Evolutionary conservation across 2,329 filamentous ascomycete genomes (phyloP).

Genomic region (Aspergillus puulaauensis): DNA sequence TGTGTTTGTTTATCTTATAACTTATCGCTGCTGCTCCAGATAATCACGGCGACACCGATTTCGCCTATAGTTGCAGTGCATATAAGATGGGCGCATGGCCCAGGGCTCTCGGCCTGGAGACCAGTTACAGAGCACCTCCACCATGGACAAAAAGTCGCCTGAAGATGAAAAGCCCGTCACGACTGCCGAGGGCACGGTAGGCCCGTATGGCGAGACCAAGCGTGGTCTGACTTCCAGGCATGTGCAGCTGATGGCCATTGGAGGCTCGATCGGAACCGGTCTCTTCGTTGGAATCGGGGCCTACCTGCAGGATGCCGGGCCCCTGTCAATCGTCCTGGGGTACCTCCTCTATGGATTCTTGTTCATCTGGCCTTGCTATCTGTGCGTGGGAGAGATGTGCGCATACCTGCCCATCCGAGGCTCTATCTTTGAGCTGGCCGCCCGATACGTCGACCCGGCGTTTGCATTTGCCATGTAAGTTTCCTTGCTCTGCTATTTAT

Average conservation of each 20-base stretch:
- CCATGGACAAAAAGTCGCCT: slow-evolving; percentile 27
- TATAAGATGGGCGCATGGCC: background rate
- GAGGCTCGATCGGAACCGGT: slow-evolving; percentile 20
- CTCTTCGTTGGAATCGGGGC: slow-evolving; percentile 38
- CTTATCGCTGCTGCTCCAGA: background rate
- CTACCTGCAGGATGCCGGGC: slow-evolving; percentile 33
- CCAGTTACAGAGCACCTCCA: background rate
- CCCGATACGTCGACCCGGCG: slow-evolving; percentile 50
- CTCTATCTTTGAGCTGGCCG: slow-evolving; percentile 47
- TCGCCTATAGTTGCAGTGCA: background rate
- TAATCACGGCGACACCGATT: background rate
- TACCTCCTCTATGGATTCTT: slow-evolving; percentile 36
- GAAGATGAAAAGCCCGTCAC: slow-evolving; percentile 11
- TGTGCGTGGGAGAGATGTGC: slow-evolving; percentile 30
- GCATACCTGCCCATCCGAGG: slow-evolving; percentile 44
- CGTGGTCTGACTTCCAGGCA: slow-evolving; percentile 14
- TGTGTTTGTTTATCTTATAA: background rate
- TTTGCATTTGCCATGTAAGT: slow-evolving; percentile 41
- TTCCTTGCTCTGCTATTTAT: background rate
- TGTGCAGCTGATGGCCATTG: slow-evolving; percentile 17
- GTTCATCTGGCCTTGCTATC: slow-evolving; percentile 33
- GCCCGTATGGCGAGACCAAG: slow-evolving; percentile 14
- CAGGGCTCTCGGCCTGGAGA: background rate
- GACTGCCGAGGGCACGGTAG: slow-evolving; percentile 20
- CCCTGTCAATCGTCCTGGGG: slow-evolving; percentile 35